These are phyloP conservation scores for Fraxinus quadrangulata DNA, from an alignment of 257 asterid genomes.

Conservation along the genomic window DNA sequence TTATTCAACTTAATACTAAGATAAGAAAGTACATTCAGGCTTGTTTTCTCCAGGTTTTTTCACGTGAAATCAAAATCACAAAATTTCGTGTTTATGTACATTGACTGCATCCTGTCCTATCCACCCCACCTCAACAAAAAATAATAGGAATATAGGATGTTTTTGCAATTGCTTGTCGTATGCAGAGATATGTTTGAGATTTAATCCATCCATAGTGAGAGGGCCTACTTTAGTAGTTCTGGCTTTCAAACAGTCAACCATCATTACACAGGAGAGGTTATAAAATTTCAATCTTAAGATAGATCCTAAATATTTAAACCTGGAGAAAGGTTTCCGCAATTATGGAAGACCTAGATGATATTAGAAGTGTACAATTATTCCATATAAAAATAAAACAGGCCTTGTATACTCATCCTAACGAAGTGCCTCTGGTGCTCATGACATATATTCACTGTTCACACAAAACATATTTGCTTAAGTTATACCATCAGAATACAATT, in stretches of 20 bases:
- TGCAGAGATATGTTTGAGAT: too few species aligned
- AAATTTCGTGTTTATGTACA: background rate
- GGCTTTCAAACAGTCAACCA: too few species aligned
- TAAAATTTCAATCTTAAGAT: too few species aligned
- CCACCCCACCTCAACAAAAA: background rate
- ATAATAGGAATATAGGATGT: too few species aligned
- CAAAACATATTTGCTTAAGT: background rate
- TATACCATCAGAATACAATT: conserved; percentile 7
- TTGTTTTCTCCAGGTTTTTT: background rate
- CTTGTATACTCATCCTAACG: background rate
- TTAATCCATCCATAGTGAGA: too few species aligned
- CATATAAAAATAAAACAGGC: conserved; percentile 8
- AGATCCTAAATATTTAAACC: background rate
- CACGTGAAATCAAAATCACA: background rate
- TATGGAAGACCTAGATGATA: conserved; percentile 2
- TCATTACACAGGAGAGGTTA: too few species aligned
- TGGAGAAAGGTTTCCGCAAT: conserved; percentile 1
- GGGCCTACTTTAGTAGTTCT: too few species aligned
- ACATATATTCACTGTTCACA: too few species aligned
- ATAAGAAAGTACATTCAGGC: background rate
- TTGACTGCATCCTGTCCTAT: background rate
- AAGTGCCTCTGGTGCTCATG: too few species aligned
- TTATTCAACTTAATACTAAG: too few species aligned
- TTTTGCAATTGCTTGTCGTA: too few species aligned
- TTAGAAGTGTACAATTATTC: conserved; percentile 8